Percentiles rank a stretch among this genome's conserved stretches.
phyloP scores from a whole-genome alignment of 164 flowering plant species.

The Kingdonia uniflora region DNA sequence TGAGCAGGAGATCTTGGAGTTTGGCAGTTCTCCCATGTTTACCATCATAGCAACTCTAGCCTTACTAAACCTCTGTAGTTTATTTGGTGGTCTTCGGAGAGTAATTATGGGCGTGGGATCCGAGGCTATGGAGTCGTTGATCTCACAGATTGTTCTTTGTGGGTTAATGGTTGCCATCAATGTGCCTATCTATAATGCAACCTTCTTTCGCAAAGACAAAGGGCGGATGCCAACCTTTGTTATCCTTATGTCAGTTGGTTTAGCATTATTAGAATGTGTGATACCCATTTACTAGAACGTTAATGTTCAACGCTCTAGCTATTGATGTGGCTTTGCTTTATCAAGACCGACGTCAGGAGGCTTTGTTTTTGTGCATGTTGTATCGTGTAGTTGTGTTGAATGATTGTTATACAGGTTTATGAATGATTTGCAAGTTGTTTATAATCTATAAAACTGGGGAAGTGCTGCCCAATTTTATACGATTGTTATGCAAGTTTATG shows the following conservation, averaged over 20 bases:
- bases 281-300: not conserved
- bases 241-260: too few species aligned
- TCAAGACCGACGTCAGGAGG: too few species aligned
- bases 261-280: conserved; percentile 8
- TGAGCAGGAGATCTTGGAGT: conserved; percentile 26
- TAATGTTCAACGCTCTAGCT: too few species aligned
- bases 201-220: conserved; percentile 21
- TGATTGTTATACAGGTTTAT: too few species aligned
- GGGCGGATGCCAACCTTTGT: conserved; percentile 17
- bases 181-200: conserved; percentile 20
- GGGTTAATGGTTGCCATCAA: conserved; percentile 17
- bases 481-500: too few species aligned
- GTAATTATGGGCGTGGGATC: conserved; percentile 7
- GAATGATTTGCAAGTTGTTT: too few species aligned
- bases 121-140: conserved; percentile 8
- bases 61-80: conserved; percentile 13
- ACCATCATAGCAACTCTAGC: conserved; percentile 18
- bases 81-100: conserved; percentile 11
- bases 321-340: too few species aligned
- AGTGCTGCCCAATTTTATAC: too few species aligned
- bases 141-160: conserved; percentile 13
- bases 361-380: too few species aligned
- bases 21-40: conserved; percentile 31
- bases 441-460: too few species aligned
- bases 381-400: too few species aligned